Evolutionary conservation across 768 basidiomycete genomes (phyloP), one percentile per base, ranked within the genome.

Genomic region (Trichaptum fuscoviolaceum): DNA sequence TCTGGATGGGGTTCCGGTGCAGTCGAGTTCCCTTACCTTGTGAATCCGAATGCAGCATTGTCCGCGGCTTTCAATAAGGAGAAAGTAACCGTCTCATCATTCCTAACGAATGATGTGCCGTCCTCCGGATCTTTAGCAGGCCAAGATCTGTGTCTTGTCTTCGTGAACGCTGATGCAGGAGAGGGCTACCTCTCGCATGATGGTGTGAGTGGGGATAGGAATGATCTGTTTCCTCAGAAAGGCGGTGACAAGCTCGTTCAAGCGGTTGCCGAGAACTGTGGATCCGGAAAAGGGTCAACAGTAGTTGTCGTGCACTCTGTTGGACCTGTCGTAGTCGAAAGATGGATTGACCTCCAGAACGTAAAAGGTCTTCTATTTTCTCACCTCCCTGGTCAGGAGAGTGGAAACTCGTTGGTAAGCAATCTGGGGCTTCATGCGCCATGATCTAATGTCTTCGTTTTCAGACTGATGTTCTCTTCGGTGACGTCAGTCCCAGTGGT

Each of bases 401-500:
- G 78, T 0, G 85, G 85, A 1, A 84, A 84, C 73, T 69, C 79
- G 24, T 71, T 86, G 58, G 77, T 79, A 34, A 20, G 59, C 8
- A 61, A 61, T 12, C 59, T 61, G 6, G 25, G 23, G 15, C 30
- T 15, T 24, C 30, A 15, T 15, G 15, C 2, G 15, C 15, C 15
- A 25, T 25, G 59, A 61, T 25, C 23, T n/a, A 30, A 30, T 8
- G 20, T 58, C 57, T n/a, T n/a, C 9, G 20, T 24, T 9, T 17
- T 15, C 23, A 61, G 59, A 34, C 18, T 17, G 85, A 86, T 63
- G 78, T 86, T 35, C 73, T 86, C 9, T 86, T 78, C 64, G 85
- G 85, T 17, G 75, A 71, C 30, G 78, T 80, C 67, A 85, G 83
- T 73, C 84, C 84, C 2, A 80, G 79, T n/a, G 85, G 79, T 1